Base-by-base conservation (phyloP, 139 green algal species). In the Cymbomonas tetramitiformis region DNA sequence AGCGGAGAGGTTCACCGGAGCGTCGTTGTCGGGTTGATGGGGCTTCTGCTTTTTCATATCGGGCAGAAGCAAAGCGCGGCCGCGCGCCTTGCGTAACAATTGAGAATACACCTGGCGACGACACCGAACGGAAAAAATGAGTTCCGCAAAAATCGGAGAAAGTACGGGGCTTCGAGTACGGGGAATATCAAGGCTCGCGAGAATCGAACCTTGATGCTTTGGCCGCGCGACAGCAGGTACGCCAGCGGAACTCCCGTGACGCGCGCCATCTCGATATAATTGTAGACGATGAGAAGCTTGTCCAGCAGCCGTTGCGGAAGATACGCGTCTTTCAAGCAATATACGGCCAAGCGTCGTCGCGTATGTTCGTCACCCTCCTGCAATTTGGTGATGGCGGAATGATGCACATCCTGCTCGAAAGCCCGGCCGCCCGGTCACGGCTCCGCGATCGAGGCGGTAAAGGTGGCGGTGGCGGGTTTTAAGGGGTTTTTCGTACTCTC, bases 201-300 rank as follows among this genome's bases (percentile, higher is more conserved):
- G n/a, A n/a, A n/a, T n/a, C n/a, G n/a, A n/a, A n/a, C 76, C 56
- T 81, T 79, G 67, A 79, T 76, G 8, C 48, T 69, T 72, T 91
- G 82, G 21, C 86, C 87, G 28, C 82, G 73, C 1, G 64, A 78
- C 4, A 97, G 81, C 46, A 97, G 74, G 72, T 86, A 97, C 44
- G 69, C 85, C 66, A 96, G 72, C 8, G 89, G 89, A 58, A 97
- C 89, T 8, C 77, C 86, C 18, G 87, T 98, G 18, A 98, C 90
- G 24, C 90, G 68, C n/a, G 90, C 88, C 90, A 98, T 98, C 30
- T 98, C 90, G 21, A 95, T 75, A 69, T 96, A 93, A 77, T 98
- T 98, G 85, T 93, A 96, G 78, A 95, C 90, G 76, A 87, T 94
- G 86, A 94, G 95, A 36, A 98, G 77, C 80, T 95, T 95, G 75